phyloP scores from a whole-genome alignment of 148 eudicot genomes.

The Persicaria maculosa region DNA sequence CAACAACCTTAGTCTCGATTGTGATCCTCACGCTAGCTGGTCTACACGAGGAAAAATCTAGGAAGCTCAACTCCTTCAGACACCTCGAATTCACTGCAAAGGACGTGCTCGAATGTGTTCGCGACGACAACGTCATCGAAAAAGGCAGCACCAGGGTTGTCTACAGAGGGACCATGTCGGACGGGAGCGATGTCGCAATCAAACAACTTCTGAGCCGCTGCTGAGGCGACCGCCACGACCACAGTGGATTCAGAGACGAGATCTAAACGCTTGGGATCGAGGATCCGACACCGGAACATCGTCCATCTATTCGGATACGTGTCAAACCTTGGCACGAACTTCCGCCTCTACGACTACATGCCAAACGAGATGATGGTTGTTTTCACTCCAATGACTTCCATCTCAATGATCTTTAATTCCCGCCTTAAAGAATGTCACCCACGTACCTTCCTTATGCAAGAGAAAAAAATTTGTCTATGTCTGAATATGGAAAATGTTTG shows the following conservation, averaged over 20 bases:
- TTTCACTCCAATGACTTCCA: no score
- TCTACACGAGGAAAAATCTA: constrained; percentile 26
- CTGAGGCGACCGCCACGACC: constrained; percentile 37
- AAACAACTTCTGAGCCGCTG: constrained; percentile 36
- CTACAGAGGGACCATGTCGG: constrained; percentile 71
- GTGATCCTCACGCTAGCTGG: constrained; percentile 10
- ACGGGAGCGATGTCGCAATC: constrained; percentile 69
- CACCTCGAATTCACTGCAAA: constrained; percentile 55
- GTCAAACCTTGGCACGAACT: constrained; percentile 60
- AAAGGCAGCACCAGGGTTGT: constrained; percentile 90
- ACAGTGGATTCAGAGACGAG: constrained; percentile 70
- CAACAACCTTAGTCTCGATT: background rate
- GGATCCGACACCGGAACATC: constrained; percentile 66
- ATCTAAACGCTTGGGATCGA: constrained; percentile 74
- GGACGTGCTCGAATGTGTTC: constrained; percentile 56
- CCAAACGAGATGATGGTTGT: constrained; percentile 76
- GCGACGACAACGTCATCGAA: constrained; percentile 80
- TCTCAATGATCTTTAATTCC: no score
- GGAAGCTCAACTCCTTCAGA: constrained; percentile 80
- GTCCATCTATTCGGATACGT: constrained; percentile 71
- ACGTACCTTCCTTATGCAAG: no score
- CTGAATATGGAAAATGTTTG: no score
- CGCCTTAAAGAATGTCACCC: no score
- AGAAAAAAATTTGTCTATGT: no score
- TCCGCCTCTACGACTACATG: constrained; percentile 87